Evolutionary conservation across 2,329 filamentous ascomycete genomes (phyloP).

Genomic region (Pleoardoris graminearum): DNA sequence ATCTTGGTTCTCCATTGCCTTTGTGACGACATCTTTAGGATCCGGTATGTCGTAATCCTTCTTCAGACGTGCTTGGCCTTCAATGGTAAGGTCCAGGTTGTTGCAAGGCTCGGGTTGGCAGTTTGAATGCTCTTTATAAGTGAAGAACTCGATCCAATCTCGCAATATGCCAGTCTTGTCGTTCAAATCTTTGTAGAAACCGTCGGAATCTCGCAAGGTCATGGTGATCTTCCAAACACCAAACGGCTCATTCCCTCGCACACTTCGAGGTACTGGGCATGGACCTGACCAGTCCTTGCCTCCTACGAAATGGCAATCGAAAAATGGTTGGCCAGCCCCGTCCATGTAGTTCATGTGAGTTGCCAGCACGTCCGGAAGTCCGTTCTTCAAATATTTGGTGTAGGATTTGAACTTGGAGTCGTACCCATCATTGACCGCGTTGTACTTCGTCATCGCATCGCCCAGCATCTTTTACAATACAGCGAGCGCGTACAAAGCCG

Average conservation of each 20-base stretch:
- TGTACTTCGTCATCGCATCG: constrained; percentile 6
- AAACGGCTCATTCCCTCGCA: constrained; percentile 6
- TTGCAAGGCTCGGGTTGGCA: constrained; percentile 7
- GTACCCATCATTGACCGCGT: constrained; percentile 9
- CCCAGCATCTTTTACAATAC: constrained; percentile 2
- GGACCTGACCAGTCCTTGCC: constrained; percentile 5
- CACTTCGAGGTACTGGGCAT: constrained; percentile 4
- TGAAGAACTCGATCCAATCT: constrained; percentile 11
- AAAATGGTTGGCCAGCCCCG: constrained; percentile 1
- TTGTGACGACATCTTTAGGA: constrained; percentile 8
- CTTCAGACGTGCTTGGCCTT: constrained; percentile 1
- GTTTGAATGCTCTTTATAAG: constrained; percentile 1
- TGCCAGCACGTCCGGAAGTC: constrained; percentile 1
- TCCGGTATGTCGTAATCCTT: constrained; percentile 5
- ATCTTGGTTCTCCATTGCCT: constrained; percentile 5
- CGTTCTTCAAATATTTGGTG: constrained; percentile 11
- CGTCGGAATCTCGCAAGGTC: constrained; percentile 6
- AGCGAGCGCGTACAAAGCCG: background rate
- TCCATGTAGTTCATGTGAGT: background rate
- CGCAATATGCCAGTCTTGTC: constrained; percentile 9
- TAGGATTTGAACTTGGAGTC: constrained; percentile 10
- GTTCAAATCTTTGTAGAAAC: constrained; percentile 6
- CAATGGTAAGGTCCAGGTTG: constrained; percentile 1
- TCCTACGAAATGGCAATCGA: constrained; percentile 6
- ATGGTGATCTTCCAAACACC: constrained; percentile 9